phyloP scores from a whole-genome alignment of 345 rosid species.

The Linum usitatissimum region DNA sequence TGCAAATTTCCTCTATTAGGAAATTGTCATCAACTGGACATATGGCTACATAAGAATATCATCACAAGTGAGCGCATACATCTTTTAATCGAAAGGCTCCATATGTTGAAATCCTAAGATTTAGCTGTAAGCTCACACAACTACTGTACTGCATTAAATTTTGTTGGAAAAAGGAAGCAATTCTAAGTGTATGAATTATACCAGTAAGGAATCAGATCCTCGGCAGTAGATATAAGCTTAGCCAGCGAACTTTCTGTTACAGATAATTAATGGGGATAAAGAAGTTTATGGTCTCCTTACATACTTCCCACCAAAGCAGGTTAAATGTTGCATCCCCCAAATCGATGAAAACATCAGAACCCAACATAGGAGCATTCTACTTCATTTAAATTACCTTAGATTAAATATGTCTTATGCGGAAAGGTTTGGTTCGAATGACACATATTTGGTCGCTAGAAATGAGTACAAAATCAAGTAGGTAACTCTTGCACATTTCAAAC shows the following conservation, averaged over 20 bases:
- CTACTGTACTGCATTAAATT: neutral
- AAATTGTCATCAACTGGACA: neutral
- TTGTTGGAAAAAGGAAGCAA: neutral
- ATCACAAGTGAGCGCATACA: neutral
- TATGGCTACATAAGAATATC: neutral
- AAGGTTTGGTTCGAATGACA: too few relatives aligned
- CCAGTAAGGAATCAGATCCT: neutral
- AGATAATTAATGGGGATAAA: neutral
- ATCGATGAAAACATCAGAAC: neutral
- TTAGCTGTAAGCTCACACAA: neutral
- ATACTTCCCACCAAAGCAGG: too few relatives aligned
- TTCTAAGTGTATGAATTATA: neutral
- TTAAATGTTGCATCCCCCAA: too few relatives aligned
- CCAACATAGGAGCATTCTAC: neutral
- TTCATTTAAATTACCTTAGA: neutral
- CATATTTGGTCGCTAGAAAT: too few relatives aligned
- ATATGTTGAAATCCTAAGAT: neutral
- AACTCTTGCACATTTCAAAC: too few relatives aligned
- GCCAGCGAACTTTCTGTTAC: neutral
- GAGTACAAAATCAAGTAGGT: too few relatives aligned
- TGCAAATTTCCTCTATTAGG: neutral
- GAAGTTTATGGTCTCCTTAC: neutral
- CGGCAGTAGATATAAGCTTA: neutral
- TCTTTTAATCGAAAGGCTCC: neutral
- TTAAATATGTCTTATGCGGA: neutral